These are phyloP conservation scores for Talaromyces atroroseus DNA, from an alignment of 2,329 filamentous ascomycete genomes.

Conservation along the genomic window DNA sequence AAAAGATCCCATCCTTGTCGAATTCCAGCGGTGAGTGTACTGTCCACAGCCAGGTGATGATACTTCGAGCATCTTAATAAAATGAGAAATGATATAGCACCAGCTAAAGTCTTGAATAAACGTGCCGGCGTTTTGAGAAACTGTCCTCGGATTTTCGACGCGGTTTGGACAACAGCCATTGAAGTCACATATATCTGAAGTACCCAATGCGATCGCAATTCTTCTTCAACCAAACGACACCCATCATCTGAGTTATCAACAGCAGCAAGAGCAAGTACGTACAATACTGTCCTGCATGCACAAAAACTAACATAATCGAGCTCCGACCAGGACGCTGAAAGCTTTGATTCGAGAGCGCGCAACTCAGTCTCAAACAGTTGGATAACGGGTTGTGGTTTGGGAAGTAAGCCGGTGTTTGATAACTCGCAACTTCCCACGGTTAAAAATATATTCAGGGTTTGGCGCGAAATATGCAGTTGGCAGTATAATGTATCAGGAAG, in stretches of 20 bases:
- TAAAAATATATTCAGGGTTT: conserved; percentile 2
- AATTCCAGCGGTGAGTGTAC: neutral
- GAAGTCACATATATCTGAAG: conserved; percentile 1
- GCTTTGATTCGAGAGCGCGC: conserved; percentile 1
- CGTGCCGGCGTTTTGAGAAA: conserved; percentile 1
- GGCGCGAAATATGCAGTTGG: conserved; percentile 12
- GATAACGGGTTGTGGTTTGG: neutral
- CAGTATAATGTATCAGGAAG: conserved; percentile 12
- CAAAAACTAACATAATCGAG: conserved; percentile 10
- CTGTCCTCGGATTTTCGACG: neutral
- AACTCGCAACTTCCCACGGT: conserved; percentile 4
- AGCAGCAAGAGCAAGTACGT: conserved; percentile 9
- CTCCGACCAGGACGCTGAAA: conserved; percentile 7
- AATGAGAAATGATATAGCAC: conserved; percentile 8
- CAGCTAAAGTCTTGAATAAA: conserved; percentile 5
- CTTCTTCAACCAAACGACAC: neutral
- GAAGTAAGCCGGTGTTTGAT: neutral
- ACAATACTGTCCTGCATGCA: conserved; percentile 9
- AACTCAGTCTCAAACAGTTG: conserved; percentile 10
- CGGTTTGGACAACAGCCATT: conserved; percentile 1
- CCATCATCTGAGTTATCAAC: neutral
- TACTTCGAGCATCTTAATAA: conserved; percentile 6
- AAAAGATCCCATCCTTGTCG: conserved; percentile 8
- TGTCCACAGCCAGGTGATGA: neutral
- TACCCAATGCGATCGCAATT: conserved; percentile 4